phyloP scores from a whole-genome alignment of 306 rosid species.

The Gynostemma pentaphyllum region DNA sequence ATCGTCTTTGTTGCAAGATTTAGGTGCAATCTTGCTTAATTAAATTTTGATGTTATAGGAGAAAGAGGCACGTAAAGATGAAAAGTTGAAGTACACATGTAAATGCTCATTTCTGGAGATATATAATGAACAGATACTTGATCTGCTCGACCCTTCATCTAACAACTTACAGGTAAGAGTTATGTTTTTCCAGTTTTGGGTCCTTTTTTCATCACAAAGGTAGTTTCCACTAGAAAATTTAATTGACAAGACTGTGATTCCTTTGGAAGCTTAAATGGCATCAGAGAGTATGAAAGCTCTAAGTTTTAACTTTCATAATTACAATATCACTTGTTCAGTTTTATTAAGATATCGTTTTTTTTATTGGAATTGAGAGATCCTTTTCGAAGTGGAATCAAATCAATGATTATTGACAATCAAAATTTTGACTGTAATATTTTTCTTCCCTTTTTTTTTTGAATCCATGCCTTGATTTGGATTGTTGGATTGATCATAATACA shows the following conservation, averaged over 20 bases:
- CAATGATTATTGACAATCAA: background rate
- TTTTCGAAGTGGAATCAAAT: background rate
- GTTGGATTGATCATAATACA: no score
- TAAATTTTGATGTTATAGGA: slow-evolving; percentile 37
- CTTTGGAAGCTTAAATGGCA: background rate
- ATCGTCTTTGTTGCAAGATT: background rate
- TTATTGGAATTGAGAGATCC: no score
- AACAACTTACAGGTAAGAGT: slow-evolving; percentile 70
- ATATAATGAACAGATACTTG: slow-evolving; percentile 94
- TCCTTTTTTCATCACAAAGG: background rate
- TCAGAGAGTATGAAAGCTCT: background rate
- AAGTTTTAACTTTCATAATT: background rate
- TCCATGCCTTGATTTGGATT: background rate
- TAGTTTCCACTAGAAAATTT: background rate
- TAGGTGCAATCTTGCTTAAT: background rate
- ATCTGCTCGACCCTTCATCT: slow-evolving; percentile 86
- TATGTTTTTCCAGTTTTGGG: background rate
- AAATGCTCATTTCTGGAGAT: slow-evolving; percentile 93
- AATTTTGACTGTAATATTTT: background rate
- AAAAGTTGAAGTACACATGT: slow-evolving; percentile 69
- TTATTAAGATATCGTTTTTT: background rate
- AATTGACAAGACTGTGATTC: background rate
- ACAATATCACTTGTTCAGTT: background rate
- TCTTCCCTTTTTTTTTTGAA: background rate
- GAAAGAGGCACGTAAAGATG: slow-evolving; percentile 81